A percentile compares a stretch with the other conserved stretches of the same genome.
phyloP scores from a whole-genome alignment of 176 grass and related monocot genomes.

The Juncus inflexus region DNA sequence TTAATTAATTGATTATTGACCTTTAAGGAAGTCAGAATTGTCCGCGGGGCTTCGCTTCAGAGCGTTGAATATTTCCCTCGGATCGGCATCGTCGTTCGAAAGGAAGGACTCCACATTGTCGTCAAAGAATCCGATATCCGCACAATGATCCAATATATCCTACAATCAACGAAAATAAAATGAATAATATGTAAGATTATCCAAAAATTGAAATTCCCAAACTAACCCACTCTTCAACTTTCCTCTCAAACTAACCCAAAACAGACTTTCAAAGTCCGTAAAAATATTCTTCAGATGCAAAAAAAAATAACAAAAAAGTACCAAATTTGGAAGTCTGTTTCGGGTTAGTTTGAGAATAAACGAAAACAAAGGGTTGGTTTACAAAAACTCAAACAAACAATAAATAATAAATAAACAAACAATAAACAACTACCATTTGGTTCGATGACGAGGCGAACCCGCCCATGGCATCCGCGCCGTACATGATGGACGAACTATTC shows the following conservation, averaged over 20 bases:
- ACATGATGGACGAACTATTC: constrained; percentile 48
- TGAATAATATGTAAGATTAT: neutral
- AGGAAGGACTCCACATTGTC: constrained; percentile 96
- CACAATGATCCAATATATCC: constrained; percentile 85
- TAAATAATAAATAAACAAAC: neutral
- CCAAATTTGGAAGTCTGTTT: neutral
- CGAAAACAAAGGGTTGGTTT: constrained; percentile 6
- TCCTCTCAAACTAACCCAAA: no score
- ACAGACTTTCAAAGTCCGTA: no score
- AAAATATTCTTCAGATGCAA: constrained; percentile 20
- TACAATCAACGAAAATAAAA: constrained; percentile 35
- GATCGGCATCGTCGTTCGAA: constrained; percentile 81
- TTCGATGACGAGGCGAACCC: constrained; percentile 78
- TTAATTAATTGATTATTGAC: constrained; percentile 32
- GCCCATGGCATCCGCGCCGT: constrained; percentile 51
- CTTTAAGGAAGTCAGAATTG: constrained; percentile 61
- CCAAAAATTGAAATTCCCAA: no score
- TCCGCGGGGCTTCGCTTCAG: constrained; percentile 78
- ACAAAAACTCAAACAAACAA: neutral
- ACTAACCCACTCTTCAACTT: no score
- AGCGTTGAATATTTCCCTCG: constrained; percentile 77
- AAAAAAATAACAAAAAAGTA: neutral
- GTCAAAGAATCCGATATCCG: constrained; percentile 72
- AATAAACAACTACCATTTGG: constrained; percentile 52
- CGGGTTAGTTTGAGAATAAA: constrained; percentile 9